phyloP scores from a whole-genome alignment of 2,329 filamentous ascomycete genomes.

The Ilyonectria robusta region DNA sequence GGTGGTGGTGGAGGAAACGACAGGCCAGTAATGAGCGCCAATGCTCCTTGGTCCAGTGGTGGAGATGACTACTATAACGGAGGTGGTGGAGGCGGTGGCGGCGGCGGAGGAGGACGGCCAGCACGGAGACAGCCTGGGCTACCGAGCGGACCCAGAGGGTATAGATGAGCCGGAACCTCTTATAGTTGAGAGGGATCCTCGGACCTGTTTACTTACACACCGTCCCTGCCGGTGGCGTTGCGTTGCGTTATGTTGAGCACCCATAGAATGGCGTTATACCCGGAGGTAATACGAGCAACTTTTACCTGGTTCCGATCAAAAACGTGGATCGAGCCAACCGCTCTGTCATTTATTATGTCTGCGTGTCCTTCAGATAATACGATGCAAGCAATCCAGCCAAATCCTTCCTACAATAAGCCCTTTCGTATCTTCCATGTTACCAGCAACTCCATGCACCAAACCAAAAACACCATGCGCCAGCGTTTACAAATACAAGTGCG shows the following conservation, averaged over 20 bases:
- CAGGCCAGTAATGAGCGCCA: constrained; percentile 61
- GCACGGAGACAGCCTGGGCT: constrained; percentile 56
- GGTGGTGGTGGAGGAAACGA: constrained; percentile 46
- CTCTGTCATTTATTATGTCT: constrained; percentile 5
- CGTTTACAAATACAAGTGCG: constrained; percentile 33
- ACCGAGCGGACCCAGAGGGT: constrained; percentile 62
- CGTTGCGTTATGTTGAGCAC: constrained; percentile 26
- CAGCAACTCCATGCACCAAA: constrained; percentile 38
- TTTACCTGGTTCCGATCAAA: neutral
- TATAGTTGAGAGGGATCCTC: neutral
- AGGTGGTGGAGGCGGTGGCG: constrained; percentile 50
- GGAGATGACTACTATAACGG: constrained; percentile 55
- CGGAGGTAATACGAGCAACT: constrained; percentile 24
- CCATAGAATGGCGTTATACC: constrained; percentile 45
- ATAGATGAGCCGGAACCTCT: constrained; percentile 46
- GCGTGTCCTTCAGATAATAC: neutral
- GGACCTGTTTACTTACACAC: constrained; percentile 15
- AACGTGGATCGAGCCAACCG: neutral
- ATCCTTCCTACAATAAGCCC: neutral
- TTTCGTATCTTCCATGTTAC: constrained; percentile 7
- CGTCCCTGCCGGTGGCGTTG: constrained; percentile 30
- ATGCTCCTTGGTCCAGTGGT: constrained; percentile 62
- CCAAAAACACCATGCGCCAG: constrained; percentile 18
- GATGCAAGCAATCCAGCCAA: constrained; percentile 7
- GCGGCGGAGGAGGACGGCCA: constrained; percentile 49